These are phyloP conservation scores for Fusarium verticillioides DNA, from an alignment of 2,329 filamentous ascomycete species.

Conservation along the genomic window DNA sequence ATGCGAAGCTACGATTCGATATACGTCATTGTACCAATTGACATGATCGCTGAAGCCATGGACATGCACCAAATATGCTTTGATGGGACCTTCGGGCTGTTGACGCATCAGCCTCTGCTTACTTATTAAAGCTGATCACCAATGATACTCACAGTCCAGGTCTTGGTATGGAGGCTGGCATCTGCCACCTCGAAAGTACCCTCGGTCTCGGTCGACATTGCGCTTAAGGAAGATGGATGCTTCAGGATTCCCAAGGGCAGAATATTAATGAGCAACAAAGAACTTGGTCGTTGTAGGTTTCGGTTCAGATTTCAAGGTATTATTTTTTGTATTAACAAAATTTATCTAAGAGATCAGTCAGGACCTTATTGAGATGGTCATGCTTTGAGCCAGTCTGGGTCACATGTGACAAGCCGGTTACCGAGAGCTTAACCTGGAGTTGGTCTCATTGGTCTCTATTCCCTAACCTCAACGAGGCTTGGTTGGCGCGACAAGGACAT, in stretches of 20 bases:
- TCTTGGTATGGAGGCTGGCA: conserved; percentile 65
- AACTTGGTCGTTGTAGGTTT: not conserved
- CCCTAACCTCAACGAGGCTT: conserved; percentile 11
- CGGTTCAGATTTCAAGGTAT: not conserved
- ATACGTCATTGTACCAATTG: conserved; percentile 80
- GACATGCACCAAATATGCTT: conserved; percentile 82
- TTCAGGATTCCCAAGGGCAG: not conserved
- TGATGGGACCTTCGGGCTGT: conserved; percentile 65
- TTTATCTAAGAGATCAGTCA: not conserved
- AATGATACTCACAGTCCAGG: conserved; percentile 63
- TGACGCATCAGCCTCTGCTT: conserved; percentile 18
- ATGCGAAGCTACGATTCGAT: conserved; percentile 72
- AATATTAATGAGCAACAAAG: not conserved
- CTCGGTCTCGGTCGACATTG: conserved; percentile 58
- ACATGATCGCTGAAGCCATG: conserved; percentile 93
- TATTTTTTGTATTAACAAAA: not conserved
- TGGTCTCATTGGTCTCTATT: conserved; percentile 16
- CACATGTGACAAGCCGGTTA: conserved; percentile 35
- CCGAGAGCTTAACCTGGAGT: conserved; percentile 27
- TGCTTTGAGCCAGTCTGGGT: conserved; percentile 24
- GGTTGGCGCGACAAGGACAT: not conserved
- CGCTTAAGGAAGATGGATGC: not conserved
- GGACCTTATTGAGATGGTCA: conserved; percentile 12
- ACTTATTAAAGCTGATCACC: not conserved
- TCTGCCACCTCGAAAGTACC: conserved; percentile 60